Evolutionary conservation across 176 grass and related monocot species (phyloP), one percentile per base, ranked within the genome.

Genomic region (Dactylis glomerata): DNA sequence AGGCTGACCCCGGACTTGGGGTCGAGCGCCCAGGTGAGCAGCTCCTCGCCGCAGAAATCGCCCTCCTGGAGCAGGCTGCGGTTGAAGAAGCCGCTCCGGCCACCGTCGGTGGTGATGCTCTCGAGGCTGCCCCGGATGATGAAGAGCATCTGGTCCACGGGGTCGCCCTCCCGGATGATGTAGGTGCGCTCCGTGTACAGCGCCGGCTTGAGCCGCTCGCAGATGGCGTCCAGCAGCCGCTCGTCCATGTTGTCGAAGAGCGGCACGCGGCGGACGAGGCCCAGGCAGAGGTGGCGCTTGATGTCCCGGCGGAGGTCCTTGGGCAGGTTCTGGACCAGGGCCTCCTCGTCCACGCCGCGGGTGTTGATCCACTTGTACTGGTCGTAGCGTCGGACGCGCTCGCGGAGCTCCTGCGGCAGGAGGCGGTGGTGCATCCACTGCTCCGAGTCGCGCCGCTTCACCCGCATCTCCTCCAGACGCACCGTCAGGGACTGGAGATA

Each of bases 351-450:
- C 1, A 94, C 92, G 26, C 92, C 92, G 4, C 80, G 72, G 3
- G 90, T 94, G 82, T 94, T 91, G 68, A 94, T 52, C 92, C 92
- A 94, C 79, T 94, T 94, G 82, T 94, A 94, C 59, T 92, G 89
- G 64, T 94, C 92, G 56, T 94, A 94, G 23, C 92, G 89, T 13
- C 92, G 78, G 32, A 94, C 92, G 23, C 92, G 92, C 10, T 94
- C 92, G 16, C 85, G 85, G 7, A 94, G 87, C 82, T 92, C 89
- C 28, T 56, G 85, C 13, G 90, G 90, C 28, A 90, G 81, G 12
- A 90, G 44, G 1, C 92, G 90, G 75, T 94, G 92, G 82, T 94
- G 92, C 92, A 94, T 94, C 92, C 92, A 94, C 79, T 94, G 92
- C 83, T 94, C 92, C 50, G 90, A 94, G 79, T 94, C 92, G 1